Evolutionary conservation across 176 grass and related monocot species (phyloP), one percentile per base, ranked within the genome.

Genomic region (Juncus effusus): DNA sequence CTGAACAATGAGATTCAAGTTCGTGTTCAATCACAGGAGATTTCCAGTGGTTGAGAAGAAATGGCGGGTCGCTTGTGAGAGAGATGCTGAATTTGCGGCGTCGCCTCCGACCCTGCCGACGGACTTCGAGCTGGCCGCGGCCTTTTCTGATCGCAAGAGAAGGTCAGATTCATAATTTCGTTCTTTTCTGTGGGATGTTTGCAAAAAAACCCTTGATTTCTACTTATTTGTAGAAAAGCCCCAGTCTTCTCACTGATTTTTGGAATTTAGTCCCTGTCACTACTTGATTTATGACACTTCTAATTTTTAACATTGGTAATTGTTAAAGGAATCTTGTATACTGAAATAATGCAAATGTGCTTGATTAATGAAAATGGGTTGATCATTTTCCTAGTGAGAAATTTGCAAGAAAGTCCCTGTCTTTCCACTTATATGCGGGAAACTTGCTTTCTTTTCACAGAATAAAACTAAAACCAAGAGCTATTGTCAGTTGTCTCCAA

Each of bases 11-110:
- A 74, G 54, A 56, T 67, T 40, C 44, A 47, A 47, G 4, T 10
- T 60, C 12, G 7, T 38, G 28, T 15, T 3, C 40, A 12, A 4
- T 56, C 0, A 7, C 65, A 96, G 84, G 85, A 51, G 81, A 60
- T 96, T 96, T 56, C 79, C 93, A 41, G 82, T 88, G 10, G 93
- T 96, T 54, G 93, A 96, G 87, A 91, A 85, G 82, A 72, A 63
- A 60, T 96, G 93, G 93, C 82, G 82, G 19, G 37, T 36, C 13
- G 63, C 82, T 61, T 88, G 87, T 72, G 76, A 75, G 42, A 76
- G 57, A 59, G 93, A 83, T 0, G 69, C 37, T 15, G 59, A 52
- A 11, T 13, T 61, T 42, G 36, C n/a, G 49, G 62, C 52, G 3
- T 7, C 74, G 16, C 70, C 58, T 73, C 59, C 64, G 77, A n/a